Conservation (phyloP, 1,284 basidiomycete species). For the Gomphus sp. region DNA sequence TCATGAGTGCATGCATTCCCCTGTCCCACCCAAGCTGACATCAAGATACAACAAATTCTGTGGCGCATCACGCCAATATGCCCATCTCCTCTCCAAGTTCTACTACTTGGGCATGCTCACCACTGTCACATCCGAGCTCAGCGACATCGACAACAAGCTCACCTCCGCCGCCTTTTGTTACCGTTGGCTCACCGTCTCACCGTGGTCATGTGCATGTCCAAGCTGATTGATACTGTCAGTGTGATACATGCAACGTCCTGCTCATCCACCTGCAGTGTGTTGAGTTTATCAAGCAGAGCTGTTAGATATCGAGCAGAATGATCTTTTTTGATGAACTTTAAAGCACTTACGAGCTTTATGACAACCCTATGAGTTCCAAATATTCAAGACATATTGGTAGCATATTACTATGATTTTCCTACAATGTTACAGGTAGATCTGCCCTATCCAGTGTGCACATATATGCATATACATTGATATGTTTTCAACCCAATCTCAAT, state of each 20-base stretch:
- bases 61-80: constrained; percentile 78
- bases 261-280: constrained; percentile 55
- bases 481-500: no score
- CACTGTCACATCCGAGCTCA: constrained; percentile 25
- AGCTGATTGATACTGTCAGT: constrained; percentile 95
- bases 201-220: constrained; percentile 86
- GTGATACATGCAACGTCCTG: constrained; percentile 49
- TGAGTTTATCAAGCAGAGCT: constrained; percentile 79
- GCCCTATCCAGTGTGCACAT: no score
- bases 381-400: no score
- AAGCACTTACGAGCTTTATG: no score
- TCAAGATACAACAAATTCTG: constrained; percentile 91
- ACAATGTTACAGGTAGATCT: no score
- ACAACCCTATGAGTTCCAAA: no score
- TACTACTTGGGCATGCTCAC: constrained; percentile 96
- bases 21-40: constrained; percentile 1
- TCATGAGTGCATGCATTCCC: constrained; percentile 54
- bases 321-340: no score
- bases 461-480: no score
- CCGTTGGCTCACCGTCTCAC: constrained; percentile 58
- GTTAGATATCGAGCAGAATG: no score
- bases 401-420: no score
- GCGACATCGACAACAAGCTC: constrained; percentile 87
- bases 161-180: constrained; percentile 94
- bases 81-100: constrained; percentile 89